A percentile compares a stretch with the other conserved stretches of the same genome.
Conservation (phyloP, 768 basidiomycete species). For the Boletus tylopilopsis region DNA sequence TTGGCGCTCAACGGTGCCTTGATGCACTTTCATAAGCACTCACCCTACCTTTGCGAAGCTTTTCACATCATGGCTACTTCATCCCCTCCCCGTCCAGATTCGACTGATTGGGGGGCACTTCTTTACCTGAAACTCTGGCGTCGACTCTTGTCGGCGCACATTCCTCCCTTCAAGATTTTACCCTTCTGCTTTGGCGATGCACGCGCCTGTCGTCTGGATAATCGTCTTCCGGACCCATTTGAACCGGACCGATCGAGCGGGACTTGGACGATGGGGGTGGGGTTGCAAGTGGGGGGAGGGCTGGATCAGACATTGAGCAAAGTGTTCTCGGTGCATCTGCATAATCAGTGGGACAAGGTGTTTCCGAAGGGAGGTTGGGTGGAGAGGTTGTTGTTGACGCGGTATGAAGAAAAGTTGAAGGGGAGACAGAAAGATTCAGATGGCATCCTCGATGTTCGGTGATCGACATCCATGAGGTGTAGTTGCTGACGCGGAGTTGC, state of each 20-base stretch:
- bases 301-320: slow-evolving; percentile 60
- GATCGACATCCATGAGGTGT: neutral
- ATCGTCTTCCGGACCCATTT: slow-evolving; percentile 92
- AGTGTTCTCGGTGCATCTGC: slow-evolving; percentile 87
- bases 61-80: slow-evolving; percentile 86
- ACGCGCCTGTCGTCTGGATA: slow-evolving; percentile 87
- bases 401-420: slow-evolving; percentile 46
- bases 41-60: slow-evolving; percentile 95
- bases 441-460: neutral
- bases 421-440: neutral
- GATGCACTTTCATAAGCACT: slow-evolving; percentile 88
- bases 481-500: no score
- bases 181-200: slow-evolving; percentile 96
- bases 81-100: slow-evolving; percentile 65
- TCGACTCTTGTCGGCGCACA: slow-evolving; percentile 63
- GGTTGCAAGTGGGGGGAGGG: slow-evolving; percentile 56
- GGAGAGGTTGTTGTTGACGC: slow-evolving; percentile 64
- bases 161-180: slow-evolving; percentile 86
- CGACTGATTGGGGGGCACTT: slow-evolving; percentile 91
- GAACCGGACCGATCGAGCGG: slow-evolving; percentile 47
- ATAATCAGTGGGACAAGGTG: slow-evolving; percentile 92
- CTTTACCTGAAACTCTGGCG: slow-evolving; percentile 93
- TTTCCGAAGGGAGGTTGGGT: slow-evolving; percentile 89
- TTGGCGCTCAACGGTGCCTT: slow-evolving; percentile 87
- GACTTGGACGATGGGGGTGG: slow-evolving; percentile 66